A percentile compares a stretch with the other conserved stretches of the same genome.
Conservation (phyloP, 2,329 filamentous ascomycete species). For the Exophiala mesophila region DNA sequence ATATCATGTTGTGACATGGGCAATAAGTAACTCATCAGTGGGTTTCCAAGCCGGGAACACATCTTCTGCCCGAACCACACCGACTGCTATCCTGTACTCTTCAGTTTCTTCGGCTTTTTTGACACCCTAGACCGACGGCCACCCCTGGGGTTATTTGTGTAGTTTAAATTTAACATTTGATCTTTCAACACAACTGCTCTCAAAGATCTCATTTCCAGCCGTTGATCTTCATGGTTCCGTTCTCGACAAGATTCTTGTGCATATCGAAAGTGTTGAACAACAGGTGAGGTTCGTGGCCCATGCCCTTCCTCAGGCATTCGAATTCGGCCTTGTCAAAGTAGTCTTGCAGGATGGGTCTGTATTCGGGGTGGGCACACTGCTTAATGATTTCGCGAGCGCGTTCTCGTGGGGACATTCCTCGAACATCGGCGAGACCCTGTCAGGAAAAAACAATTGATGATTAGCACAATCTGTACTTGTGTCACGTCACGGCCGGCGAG, state of each 20-base stretch:
- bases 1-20: too few species aligned
- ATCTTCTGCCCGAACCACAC: too few species aligned
- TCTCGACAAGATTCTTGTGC: constrained; percentile 74
- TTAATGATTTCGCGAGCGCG: constrained; percentile 79
- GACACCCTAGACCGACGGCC: too few species aligned
- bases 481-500: not conserved
- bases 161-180: too few species aligned
- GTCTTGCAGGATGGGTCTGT: constrained; percentile 72
- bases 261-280: constrained; percentile 84
- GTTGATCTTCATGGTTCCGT: constrained; percentile 84
- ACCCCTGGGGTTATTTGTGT: too few species aligned
- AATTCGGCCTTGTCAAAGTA: constrained; percentile 84
- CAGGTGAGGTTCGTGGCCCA: constrained; percentile 85
- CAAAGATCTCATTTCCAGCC: constrained; percentile 48
- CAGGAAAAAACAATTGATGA: constrained; percentile 32
- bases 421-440: constrained; percentile 74
- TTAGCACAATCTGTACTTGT: not conserved
- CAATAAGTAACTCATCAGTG: too few species aligned
- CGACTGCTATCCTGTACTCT: too few species aligned
- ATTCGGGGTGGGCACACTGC: constrained; percentile 80
- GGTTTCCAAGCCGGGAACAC: too few species aligned
- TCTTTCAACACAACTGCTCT: too few species aligned
- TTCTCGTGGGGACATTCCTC: constrained; percentile 73
- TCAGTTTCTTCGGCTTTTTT: too few species aligned
- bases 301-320: constrained; percentile 75